A percentile compares a stretch with the other conserved stretches of the same genome.
phyloP scores from a whole-genome alignment of 2,329 filamentous ascomycete genomes.

The Aspergillus caelatus region DNA sequence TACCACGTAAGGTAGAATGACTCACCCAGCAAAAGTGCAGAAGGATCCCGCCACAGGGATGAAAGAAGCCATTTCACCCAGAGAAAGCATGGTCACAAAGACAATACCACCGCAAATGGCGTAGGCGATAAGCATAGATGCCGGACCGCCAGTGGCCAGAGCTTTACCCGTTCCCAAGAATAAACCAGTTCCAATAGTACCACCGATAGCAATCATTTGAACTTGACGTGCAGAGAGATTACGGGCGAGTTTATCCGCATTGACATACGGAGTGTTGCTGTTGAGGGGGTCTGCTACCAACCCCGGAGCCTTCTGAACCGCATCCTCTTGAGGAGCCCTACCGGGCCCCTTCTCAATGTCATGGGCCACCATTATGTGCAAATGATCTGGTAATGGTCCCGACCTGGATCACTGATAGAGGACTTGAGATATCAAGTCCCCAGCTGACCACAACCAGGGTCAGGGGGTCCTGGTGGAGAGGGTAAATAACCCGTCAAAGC shows the following conservation, averaged over 20 bases:
- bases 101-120: constrained; percentile 61
- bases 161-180: constrained; percentile 66
- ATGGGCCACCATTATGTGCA: constrained; percentile 17
- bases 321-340: constrained; percentile 1
- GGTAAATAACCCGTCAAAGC: background rate
- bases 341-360: constrained; percentile 31
- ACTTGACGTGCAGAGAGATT: constrained; percentile 64
- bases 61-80: constrained; percentile 65
- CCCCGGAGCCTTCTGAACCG: constrained; percentile 16
- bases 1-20: constrained; percentile 1
- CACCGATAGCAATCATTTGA: constrained; percentile 65
- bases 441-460: background rate
- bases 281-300: constrained; percentile 14
- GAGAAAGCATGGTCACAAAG: constrained; percentile 60
- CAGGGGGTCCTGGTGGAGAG: background rate
- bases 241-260: constrained; percentile 55
- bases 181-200: constrained; percentile 57
- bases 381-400: background rate
- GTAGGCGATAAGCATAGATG: constrained; percentile 61
- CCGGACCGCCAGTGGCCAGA: constrained; percentile 62
- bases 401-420: background rate
- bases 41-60: constrained; percentile 59
- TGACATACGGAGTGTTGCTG: constrained; percentile 22
- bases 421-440: background rate
- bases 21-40: constrained; percentile 57